These are phyloP conservation scores for Pseudogymnoascus sp. DNA, from an alignment of 2,329 filamentous ascomycete species.

Conservation along the genomic window DNA sequence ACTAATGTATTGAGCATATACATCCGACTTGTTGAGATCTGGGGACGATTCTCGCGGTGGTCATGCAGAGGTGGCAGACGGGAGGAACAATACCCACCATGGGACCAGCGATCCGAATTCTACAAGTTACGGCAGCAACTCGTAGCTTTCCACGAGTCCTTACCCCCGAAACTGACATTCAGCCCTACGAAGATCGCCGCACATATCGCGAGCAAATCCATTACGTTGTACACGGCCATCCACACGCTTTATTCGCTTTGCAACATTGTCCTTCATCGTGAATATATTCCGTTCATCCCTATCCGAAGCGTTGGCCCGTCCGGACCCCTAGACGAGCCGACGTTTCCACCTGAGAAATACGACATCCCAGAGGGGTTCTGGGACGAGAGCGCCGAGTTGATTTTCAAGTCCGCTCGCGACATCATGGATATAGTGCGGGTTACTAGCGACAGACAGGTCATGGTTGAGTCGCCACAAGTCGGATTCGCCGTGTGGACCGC, in stretches of 20 bases:
- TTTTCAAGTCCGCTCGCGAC: constrained; percentile 56
- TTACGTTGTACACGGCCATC: constrained; percentile 58
- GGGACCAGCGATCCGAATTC: constrained; percentile 51
- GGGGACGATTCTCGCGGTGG: constrained; percentile 52
- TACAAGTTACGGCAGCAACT: constrained; percentile 45
- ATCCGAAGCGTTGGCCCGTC: constrained; percentile 42
- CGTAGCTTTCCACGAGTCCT: constrained; percentile 42
- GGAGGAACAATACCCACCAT: constrained; percentile 44
- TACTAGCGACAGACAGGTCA: constrained; percentile 39
- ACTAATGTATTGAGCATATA: constrained; percentile 42
- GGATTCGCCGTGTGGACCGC: constrained; percentile 62
- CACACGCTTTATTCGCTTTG: constrained; percentile 61
- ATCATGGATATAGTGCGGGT: constrained; percentile 59
- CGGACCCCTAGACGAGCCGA: constrained; percentile 53
- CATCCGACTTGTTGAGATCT: constrained; percentile 51
- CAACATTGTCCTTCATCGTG: constrained; percentile 60
- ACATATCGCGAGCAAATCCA: constrained; percentile 56
- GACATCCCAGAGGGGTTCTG: constrained; percentile 50
- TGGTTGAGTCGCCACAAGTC: constrained; percentile 59
- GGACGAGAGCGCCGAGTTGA: constrained; percentile 52
- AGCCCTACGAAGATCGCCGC: constrained; percentile 56
- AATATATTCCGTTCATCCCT: constrained; percentile 61
- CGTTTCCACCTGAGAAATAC: constrained; percentile 41
- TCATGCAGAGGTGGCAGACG: constrained; percentile 46
- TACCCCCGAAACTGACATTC: constrained; percentile 49